Percentiles rank a stretch among this genome's conserved stretches.
Evolutionary conservation across 129 eudicot genomes (phyloP).

Genomic region (Smallanthus sonchifolius): DNA sequence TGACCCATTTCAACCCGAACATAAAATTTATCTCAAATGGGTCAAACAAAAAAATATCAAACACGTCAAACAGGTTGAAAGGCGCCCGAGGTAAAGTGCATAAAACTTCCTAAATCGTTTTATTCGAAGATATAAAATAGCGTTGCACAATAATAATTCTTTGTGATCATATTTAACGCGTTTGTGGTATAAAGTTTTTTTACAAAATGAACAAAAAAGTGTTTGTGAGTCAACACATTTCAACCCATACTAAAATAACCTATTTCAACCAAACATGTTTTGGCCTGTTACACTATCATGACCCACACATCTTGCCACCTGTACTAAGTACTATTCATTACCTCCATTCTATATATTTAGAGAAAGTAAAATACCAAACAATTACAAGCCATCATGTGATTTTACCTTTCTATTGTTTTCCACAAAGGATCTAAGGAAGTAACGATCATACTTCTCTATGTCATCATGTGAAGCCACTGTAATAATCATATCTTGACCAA

Average conservation of each 20-base stretch:
- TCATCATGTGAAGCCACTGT: conserved; percentile 53
- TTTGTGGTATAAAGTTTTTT: neutral
- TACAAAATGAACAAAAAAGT: neutral
- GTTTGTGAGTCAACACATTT: neutral
- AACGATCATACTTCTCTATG: conserved; percentile 61
- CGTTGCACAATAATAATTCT: neutral
- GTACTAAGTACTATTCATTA: neutral
- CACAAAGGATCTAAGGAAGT: conserved; percentile 71
- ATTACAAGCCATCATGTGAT: neutral
- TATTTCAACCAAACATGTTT: neutral
- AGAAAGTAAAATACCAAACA: neutral
- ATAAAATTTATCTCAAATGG: neutral
- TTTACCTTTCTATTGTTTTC: conserved; percentile 79
- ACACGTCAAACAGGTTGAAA: neutral
- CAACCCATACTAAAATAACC: neutral
- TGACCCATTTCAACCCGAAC: neutral
- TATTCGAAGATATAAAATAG: neutral
- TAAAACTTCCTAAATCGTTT: neutral
- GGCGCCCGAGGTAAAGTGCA: neutral
- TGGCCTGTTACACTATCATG: neutral
- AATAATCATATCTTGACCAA: conserved; percentile 86
- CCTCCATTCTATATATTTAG: neutral
- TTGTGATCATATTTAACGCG: neutral
- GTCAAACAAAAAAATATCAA: neutral
- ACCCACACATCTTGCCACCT: conserved; percentile 7